A percentile compares a stretch with the other conserved stretches of the same genome.
Conservation (phyloP, 176 grass and related monocot species). For the Oryza meyeriana region DNA sequence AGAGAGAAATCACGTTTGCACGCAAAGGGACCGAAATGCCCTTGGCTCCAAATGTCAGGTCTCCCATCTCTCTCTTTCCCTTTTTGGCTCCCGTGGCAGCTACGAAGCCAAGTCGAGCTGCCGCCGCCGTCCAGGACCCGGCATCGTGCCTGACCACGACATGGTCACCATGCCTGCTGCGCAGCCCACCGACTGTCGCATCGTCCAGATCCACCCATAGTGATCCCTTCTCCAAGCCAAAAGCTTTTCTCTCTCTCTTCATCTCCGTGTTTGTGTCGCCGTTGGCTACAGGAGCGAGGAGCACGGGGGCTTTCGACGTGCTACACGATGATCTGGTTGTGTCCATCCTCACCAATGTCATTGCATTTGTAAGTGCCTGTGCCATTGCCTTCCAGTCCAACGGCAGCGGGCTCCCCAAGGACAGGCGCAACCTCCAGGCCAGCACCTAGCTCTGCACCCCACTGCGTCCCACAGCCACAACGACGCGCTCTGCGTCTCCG, state of each 20-base stretch:
- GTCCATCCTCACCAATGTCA: slow-evolving; percentile 33
- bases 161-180: too few relatives aligned
- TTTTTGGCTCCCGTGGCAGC: too few relatives aligned
- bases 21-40: too few relatives aligned
- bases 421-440: slow-evolving; percentile 46
- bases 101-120: too few relatives aligned
- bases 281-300: too few relatives aligned
- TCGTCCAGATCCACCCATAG: too few relatives aligned
- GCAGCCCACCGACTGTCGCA: too few relatives aligned
- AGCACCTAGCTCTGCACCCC: slow-evolving; percentile 63
- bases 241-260: neutral
- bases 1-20: too few relatives aligned
- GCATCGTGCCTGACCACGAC: too few relatives aligned
- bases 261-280: neutral
- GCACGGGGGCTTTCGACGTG: slow-evolving; percentile 19
- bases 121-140: too few relatives aligned
- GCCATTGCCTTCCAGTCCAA: slow-evolving; percentile 45
- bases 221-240: neutral
- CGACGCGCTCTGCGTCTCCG: slow-evolving; percentile 71
- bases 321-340: slow-evolving; percentile 48
- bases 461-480: slow-evolving; percentile 68
- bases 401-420: slow-evolving; percentile 54
- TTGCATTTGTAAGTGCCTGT: slow-evolving; percentile 25
- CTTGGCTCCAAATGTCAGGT: too few relatives aligned
- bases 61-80: too few relatives aligned